Percentiles rank a stretch among this genome's conserved stretches.
phyloP scores from a whole-genome alignment of 2,329 filamentous ascomycete species.

The Cryphonectria japonica region DNA sequence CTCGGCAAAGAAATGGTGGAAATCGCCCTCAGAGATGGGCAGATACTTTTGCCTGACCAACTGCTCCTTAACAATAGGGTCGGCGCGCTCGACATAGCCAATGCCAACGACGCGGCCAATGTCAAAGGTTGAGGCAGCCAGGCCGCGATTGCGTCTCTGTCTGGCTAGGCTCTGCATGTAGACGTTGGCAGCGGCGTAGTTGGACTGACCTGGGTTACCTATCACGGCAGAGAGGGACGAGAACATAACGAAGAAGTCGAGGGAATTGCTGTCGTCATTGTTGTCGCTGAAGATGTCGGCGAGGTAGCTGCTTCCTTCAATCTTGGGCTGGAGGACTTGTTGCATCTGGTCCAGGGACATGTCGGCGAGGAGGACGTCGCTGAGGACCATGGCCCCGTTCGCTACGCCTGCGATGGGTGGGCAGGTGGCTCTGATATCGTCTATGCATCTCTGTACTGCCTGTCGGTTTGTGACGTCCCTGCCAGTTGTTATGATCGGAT shows the following conservation, averaged over 20 bases:
- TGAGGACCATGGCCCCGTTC: conserved; percentile 23
- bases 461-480: conserved; percentile 21
- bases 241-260: conserved; percentile 40
- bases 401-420: conserved; percentile 15
- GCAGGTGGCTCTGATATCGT: conserved; percentile 16
- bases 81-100: conserved; percentile 43
- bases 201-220: conserved; percentile 42
- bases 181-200: conserved; percentile 48
- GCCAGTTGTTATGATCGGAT: background rate
- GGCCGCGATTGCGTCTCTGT: conserved; percentile 41
- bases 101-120: conserved; percentile 46
- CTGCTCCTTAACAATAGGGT: background rate
- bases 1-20: background rate
- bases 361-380: conserved; percentile 5
- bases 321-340: conserved; percentile 15
- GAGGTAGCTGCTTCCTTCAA: conserved; percentile 6
- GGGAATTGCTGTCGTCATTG: background rate
- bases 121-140: conserved; percentile 43
- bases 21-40: background rate
- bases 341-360: conserved; percentile 15
- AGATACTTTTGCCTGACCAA: background rate
- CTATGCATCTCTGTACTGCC: conserved; percentile 3
- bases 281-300: background rate
- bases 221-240: conserved; percentile 35
- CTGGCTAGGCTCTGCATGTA: conserved; percentile 42